These are phyloP conservation scores for Sporothrix phasma DNA, from an alignment of 2,329 filamentous ascomycete species.

Conservation along the genomic window DNA sequence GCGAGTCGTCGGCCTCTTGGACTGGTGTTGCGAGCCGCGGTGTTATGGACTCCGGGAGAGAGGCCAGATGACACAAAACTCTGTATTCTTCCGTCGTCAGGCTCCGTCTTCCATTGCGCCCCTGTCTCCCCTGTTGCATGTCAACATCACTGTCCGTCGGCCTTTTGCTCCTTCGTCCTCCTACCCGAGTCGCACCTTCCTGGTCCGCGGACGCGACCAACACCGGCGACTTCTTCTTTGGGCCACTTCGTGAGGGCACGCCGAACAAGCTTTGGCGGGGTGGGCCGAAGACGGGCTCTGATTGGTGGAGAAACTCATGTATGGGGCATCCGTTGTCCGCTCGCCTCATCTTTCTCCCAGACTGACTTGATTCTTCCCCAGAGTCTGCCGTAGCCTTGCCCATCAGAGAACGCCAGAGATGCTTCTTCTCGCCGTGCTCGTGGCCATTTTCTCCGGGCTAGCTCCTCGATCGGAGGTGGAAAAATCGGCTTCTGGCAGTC, in stretches of 20 bases:
- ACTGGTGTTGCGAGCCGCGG: background rate
- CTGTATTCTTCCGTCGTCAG: background rate
- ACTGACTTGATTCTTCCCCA: too few species aligned
- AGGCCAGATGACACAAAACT: background rate
- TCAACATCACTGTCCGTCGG: background rate
- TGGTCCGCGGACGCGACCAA: background rate
- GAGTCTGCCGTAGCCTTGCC: background rate
- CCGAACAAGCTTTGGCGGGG: background rate
- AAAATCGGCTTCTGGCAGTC: background rate
- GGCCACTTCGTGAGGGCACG: background rate
- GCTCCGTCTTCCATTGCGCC: background rate
- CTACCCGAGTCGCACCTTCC: constrained; percentile 1
- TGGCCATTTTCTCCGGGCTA: background rate
- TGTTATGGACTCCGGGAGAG: background rate
- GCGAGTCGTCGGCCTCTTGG: background rate
- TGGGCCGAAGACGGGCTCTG: background rate
- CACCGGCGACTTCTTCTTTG: constrained; percentile 2
- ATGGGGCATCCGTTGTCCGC: background rate
- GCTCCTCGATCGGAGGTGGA: constrained; percentile 4
- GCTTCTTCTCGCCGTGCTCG: background rate
- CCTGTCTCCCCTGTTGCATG: background rate
- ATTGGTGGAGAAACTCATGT: constrained; percentile 14
- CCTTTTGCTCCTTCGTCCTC: background rate
- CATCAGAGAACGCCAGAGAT: too few species aligned
- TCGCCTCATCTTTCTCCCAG: background rate